phyloP scores from a whole-genome alignment of 1,284 basidiomycete species.

The Amylostereum chailletii region DNA sequence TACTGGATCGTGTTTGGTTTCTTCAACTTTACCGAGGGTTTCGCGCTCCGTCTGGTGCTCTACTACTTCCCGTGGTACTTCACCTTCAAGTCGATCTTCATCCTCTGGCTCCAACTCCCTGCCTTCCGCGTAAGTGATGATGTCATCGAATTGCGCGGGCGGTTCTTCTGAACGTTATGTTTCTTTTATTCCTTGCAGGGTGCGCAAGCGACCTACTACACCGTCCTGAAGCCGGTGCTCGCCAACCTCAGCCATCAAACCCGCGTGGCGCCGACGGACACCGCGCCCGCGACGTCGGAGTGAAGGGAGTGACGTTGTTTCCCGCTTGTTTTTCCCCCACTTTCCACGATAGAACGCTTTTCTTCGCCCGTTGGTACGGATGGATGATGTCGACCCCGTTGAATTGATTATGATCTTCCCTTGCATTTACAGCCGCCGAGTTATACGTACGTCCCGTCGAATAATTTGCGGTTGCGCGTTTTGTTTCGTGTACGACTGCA shows the following conservation, averaged over 20 bases:
- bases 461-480: no score
- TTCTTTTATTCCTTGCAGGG: constrained; percentile 41
- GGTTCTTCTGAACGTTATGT: neutral
- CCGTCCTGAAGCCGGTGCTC: constrained; percentile 63
- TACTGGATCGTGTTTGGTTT: constrained; percentile 85
- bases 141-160: constrained; percentile 3
- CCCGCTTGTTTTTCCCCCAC: neutral
- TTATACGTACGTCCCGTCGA: no score
- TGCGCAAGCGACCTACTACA: constrained; percentile 63
- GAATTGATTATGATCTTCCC: no score
- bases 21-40: constrained; percentile 79
- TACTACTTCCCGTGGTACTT: constrained; percentile 89
- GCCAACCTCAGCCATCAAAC: constrained; percentile 35
- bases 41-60: constrained; percentile 65
- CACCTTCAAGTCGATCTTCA: constrained; percentile 82
- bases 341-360: constrained; percentile 4
- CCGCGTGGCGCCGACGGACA: constrained; percentile 26
- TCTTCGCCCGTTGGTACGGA: constrained; percentile 7
- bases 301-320: constrained; percentile 9
- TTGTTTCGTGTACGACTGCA: no score
- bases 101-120: constrained; percentile 82
- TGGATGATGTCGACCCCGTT: neutral
- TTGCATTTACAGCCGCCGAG: no score
- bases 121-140: constrained; percentile 63
- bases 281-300: constrained; percentile 29